Conservation (phyloP, 2,329 filamentous ascomycete genomes). For the Pyrenophora graminea region DNA sequence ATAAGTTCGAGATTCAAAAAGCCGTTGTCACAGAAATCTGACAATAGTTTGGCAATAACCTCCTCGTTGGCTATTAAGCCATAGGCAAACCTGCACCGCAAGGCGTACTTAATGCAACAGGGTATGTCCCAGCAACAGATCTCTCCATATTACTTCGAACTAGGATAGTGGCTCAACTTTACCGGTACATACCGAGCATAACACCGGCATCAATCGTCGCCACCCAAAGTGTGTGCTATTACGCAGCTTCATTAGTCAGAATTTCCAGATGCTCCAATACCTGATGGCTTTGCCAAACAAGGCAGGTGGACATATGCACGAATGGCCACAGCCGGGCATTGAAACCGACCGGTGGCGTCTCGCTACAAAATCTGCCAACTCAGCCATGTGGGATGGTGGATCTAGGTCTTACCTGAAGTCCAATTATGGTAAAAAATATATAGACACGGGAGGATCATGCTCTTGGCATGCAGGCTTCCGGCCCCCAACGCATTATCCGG, state of each 20-base stretch:
- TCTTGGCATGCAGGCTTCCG: neutral
- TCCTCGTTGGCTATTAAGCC: no score
- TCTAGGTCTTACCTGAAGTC: neutral
- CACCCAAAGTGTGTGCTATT: neutral
- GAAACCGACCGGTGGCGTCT: neutral
- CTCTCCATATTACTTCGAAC: no score
- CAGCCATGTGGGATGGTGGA: neutral
- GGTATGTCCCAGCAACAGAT: no score
- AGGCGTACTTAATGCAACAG: no score
- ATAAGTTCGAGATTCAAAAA: no score
- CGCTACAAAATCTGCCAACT: neutral
- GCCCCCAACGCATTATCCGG: slow-evolving; percentile 5
- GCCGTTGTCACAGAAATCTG: no score
- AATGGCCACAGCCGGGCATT: neutral
- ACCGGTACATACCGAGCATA: no score
- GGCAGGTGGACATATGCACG: neutral
- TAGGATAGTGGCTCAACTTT: no score
- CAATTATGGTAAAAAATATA: neutral
- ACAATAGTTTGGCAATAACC: no score
- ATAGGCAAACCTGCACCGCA: no score
- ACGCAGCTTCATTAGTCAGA: slow-evolving; percentile 1
- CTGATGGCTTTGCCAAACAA: neutral
- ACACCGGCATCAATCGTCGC: neutral
- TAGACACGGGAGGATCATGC: neutral
- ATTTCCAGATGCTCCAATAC: neutral